A percentile compares a stretch with the other conserved stretches of the same genome.
Conservation (phyloP, 768 basidiomycete species). For the Trametes cingulata region DNA sequence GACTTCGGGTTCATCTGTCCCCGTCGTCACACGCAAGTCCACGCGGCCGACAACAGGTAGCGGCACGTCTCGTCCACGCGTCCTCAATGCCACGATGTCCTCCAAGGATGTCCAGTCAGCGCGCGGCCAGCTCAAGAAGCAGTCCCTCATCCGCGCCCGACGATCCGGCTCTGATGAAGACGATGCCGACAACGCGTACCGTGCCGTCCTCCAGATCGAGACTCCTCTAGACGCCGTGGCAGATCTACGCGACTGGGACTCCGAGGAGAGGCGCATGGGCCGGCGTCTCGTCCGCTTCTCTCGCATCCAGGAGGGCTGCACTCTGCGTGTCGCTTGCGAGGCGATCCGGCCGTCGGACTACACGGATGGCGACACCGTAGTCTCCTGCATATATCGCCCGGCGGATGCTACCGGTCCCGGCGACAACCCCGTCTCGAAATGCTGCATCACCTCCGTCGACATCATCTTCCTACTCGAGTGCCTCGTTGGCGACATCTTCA, state of each 20-base stretch:
- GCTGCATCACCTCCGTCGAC: slow-evolving; percentile 93
- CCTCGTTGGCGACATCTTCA: slow-evolving; percentile 71
- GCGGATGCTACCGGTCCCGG: slow-evolving; percentile 51
- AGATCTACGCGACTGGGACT: slow-evolving; percentile 48
- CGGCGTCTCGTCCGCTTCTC: slow-evolving; percentile 88
- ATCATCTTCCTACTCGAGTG: slow-evolving; percentile 92
- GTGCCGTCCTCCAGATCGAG: slow-evolving; percentile 53
- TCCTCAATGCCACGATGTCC: slow-evolving; percentile 8
- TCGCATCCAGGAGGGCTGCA: slow-evolving; percentile 74
- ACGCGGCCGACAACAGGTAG: slow-evolving; percentile 31
- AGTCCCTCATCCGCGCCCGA: slow-evolving; percentile 28
- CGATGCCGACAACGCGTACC: slow-evolving; percentile 43
- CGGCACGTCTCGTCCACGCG: slow-evolving; percentile 12
- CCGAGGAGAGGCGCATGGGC: slow-evolving; percentile 64
- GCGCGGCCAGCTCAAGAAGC: slow-evolving; percentile 22
- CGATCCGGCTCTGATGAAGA: slow-evolving; percentile 30
- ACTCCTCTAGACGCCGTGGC: slow-evolving; percentile 59
- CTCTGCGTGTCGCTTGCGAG: slow-evolving; percentile 78
- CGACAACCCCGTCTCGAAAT: slow-evolving; percentile 32
- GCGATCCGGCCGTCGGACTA: slow-evolving; percentile 75
- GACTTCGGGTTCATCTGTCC: slow-evolving; percentile 31
- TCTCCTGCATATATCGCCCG: slow-evolving; percentile 92
- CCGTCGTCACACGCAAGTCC: slow-evolving; percentile 43
- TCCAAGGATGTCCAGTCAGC: slow-evolving; percentile 5
- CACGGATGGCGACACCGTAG: slow-evolving; percentile 71